Evolutionary conservation across 129 eudicot species (phyloP).

Genomic region (Rutidosis leptorrhynchoides): DNA sequence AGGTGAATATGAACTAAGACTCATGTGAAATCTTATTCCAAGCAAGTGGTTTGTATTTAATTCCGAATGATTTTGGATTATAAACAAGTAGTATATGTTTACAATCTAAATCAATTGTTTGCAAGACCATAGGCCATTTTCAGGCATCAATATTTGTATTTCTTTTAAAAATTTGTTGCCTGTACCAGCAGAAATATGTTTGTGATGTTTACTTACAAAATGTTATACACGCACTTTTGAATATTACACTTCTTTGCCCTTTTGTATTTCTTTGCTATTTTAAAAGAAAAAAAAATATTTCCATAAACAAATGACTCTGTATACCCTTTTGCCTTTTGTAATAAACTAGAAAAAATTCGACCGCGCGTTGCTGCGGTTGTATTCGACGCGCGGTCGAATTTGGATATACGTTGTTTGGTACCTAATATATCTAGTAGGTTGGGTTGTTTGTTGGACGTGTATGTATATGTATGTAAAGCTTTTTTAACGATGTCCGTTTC

Average conservation of each 20-base stretch:
- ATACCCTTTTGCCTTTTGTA: slow-evolving; percentile 1
- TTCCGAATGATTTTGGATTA: slow-evolving; percentile 1
- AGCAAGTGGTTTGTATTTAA: slow-evolving; percentile 30
- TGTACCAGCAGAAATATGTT: slow-evolving; percentile 25
- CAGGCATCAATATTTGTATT: slow-evolving; percentile 23
- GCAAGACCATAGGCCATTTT: slow-evolving; percentile 5
- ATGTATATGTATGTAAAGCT: no score
- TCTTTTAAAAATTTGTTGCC: slow-evolving; percentile 24
- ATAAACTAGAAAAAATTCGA: no score
- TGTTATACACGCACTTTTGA: slow-evolving; percentile 6
- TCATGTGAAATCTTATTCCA: slow-evolving; percentile 35
- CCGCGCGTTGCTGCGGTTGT: no score
- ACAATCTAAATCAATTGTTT: slow-evolving; percentile 25
- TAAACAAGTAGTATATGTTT: slow-evolving; percentile 15
- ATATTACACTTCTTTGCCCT: not conserved
- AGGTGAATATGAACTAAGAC: slow-evolving; percentile 91
- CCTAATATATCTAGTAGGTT: no score
- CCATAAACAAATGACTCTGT: not conserved
- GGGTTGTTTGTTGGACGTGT: no score
- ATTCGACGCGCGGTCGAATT: no score
- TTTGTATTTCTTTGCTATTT: not conserved
- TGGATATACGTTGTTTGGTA: no score
- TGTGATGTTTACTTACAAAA: slow-evolving; percentile 8
- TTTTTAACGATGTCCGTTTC: no score
- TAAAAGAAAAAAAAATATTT: not conserved